Base-by-base conservation (phyloP, 164 flowering plant species). In the Paratinospora sagittata region DNA sequence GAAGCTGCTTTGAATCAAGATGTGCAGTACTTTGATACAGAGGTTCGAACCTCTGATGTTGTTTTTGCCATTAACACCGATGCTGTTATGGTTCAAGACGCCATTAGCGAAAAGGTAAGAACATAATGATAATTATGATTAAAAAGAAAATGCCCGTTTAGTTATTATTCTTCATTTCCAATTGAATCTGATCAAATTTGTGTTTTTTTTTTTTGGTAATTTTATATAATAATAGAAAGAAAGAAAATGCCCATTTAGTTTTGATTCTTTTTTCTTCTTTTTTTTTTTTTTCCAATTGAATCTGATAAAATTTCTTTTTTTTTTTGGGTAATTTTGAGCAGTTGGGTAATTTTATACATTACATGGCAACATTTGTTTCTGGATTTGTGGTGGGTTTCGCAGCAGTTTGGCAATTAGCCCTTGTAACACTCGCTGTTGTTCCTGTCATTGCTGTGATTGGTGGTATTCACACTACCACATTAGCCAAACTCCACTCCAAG, bases 341-440 rank as follows among this genome's bases (percentile, higher is more conserved):
- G 98, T 77, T 95, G 86, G 97, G 98, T 0, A 95, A 92, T 79
- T 95, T 95, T 78, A 82, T 92, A 12, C 98, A 95, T 75, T 95
- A 95, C 72, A 85, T 95, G 88, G 97, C 96, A 43, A 92, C 97
- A 6, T 95, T 92, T 75, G 96, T 92, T 21, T 82, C 96, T 58
- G 99, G 99, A 52, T 92, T 95, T 67, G 86, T 85, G 68, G 99
- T 95, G 72, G 97, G 99, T 19, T 95, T 95, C 83, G 88, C 96
- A 7, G 97, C 97, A 30, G 96, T 87, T 2, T 92, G 99, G 99
- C 97, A 92, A 70, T 72, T 95, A 74, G 97, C 96, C 37, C 78
- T 95, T 6, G 96, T 95, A 27, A 95, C 97, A 7, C 87, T 95
- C 6, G 99, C 90, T 1, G 92, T 92, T 17, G 97, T 89, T 78